Conservation (phyloP, 2,329 filamentous ascomycete species). For the Neoscytalidium dimidiatum region DNA sequence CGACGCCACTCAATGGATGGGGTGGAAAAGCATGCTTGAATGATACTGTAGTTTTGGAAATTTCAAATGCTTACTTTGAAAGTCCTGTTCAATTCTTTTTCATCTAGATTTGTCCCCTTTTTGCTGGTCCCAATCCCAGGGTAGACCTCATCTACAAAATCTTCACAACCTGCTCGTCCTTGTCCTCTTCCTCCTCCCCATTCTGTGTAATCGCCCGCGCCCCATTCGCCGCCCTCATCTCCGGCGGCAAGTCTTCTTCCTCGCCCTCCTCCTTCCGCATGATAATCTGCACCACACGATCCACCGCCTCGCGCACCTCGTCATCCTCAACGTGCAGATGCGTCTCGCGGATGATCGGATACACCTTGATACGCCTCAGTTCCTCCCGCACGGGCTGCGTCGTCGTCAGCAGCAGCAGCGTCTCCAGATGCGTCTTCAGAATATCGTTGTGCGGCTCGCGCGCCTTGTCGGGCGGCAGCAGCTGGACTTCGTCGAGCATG, state of each 20-base stretch:
- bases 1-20: background rate
- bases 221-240: constrained; percentile 26
- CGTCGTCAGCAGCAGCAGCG: constrained; percentile 78
- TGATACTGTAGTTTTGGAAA: too few species aligned
- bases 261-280: constrained; percentile 75
- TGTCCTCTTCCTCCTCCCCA: constrained; percentile 30
- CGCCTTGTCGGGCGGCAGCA: constrained; percentile 86
- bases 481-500: constrained; percentile 88
- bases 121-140: too few species aligned
- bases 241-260: constrained; percentile 40
- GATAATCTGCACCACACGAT: constrained; percentile 84
- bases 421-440: constrained; percentile 86
- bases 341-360: constrained; percentile 84
- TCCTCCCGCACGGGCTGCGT: constrained; percentile 73
- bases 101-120: too few species aligned
- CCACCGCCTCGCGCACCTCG: constrained; percentile 78
- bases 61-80: too few species aligned
- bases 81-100: background rate
- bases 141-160: constrained; percentile 12
- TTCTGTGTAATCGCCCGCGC: constrained; percentile 27
- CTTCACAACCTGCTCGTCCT: constrained; percentile 40
- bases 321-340: constrained; percentile 79
- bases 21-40: background rate
- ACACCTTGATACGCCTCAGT: constrained; percentile 77
- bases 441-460: constrained; percentile 77